Conservation (phyloP, 2,329 filamentous ascomycete species). For the Madurella fahalii region DNA sequence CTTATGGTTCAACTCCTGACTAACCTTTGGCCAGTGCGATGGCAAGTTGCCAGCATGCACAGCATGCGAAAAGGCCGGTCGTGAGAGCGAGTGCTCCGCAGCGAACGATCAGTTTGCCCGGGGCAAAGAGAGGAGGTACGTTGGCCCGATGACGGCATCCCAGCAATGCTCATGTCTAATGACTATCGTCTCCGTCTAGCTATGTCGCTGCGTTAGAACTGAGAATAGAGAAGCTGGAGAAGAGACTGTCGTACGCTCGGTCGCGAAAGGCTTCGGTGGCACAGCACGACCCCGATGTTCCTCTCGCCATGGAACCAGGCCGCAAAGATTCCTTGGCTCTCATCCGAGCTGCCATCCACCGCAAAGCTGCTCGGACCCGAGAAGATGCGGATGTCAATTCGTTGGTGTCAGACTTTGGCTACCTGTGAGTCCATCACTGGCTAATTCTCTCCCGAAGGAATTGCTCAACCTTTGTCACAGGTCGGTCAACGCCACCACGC, state of each 20-base stretch:
- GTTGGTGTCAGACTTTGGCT: conserved; percentile 89
- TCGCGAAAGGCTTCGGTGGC: conserved; percentile 67
- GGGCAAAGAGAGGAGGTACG: conserved; percentile 83
- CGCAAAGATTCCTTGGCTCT: conserved; percentile 59
- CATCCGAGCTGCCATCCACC: conserved; percentile 60
- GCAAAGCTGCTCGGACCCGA: conserved; percentile 58
- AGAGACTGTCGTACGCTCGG: conserved; percentile 65
- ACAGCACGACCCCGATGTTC: conserved; percentile 56
- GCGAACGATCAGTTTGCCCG: conserved; percentile 94
- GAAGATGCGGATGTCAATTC: conserved; percentile 89
- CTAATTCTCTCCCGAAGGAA: not conserved
- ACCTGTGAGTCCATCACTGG: conserved; percentile 55
- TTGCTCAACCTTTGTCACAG: conserved; percentile 41
- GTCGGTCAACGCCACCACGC: conserved; percentile 88
- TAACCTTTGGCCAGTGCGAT: conserved; percentile 62
- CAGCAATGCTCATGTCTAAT: not conserved
- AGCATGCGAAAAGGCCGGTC: conserved; percentile 87
- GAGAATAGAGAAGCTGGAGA: conserved; percentile 82
- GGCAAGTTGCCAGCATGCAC: conserved; percentile 93
- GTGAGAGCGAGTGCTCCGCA: conserved; percentile 82
- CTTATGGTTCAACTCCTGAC: conserved; percentile 5
- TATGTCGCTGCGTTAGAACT: conserved; percentile 96
- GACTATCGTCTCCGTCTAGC: conserved; percentile 37
- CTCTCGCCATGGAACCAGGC: conserved; percentile 27
- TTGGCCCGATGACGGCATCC: not conserved